phyloP scores from a whole-genome alignment of 2,329 filamentous ascomycete species.

The Dactylonectria estremocensis region DNA sequence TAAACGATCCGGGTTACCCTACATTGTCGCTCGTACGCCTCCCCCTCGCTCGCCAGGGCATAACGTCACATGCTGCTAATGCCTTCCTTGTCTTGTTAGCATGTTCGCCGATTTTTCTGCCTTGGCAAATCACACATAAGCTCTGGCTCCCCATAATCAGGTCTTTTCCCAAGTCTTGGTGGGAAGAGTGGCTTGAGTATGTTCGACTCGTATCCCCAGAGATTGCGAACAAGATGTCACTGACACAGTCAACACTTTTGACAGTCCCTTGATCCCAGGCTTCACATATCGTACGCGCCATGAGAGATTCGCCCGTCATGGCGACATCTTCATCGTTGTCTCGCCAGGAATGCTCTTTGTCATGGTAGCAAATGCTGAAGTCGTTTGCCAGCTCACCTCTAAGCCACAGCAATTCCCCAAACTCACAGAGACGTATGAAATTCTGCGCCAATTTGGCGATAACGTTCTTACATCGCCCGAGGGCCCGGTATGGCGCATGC shows the following conservation, averaged over 20 bases:
- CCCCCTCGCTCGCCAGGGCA: not conserved
- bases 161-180: constrained; percentile 68
- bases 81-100: constrained; percentile 54
- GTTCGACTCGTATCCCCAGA: constrained; percentile 43
- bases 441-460: constrained; percentile 70
- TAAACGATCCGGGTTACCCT: constrained; percentile 66
- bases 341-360: constrained; percentile 68
- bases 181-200: constrained; percentile 73
- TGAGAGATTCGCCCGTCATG: constrained; percentile 70
- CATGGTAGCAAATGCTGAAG: constrained; percentile 75
- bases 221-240: constrained; percentile 13
- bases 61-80: not conserved
- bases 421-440: constrained; percentile 53
- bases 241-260: constrained; percentile 7
- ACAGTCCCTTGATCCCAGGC: constrained; percentile 70
- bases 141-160: constrained; percentile 71
- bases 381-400: constrained; percentile 75
- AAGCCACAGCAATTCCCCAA: constrained; percentile 79
- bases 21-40: constrained; percentile 66
- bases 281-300: constrained; percentile 72
- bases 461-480: constrained; percentile 79
- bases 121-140: constrained; percentile 70
- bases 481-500: constrained; percentile 78
- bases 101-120: constrained; percentile 63
- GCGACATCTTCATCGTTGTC: constrained; percentile 77